Evolutionary conservation across 2,329 filamentous ascomycete species (phyloP), one percentile per base, ranked within the genome.

Genomic region (Niveomyces coronatus): DNA sequence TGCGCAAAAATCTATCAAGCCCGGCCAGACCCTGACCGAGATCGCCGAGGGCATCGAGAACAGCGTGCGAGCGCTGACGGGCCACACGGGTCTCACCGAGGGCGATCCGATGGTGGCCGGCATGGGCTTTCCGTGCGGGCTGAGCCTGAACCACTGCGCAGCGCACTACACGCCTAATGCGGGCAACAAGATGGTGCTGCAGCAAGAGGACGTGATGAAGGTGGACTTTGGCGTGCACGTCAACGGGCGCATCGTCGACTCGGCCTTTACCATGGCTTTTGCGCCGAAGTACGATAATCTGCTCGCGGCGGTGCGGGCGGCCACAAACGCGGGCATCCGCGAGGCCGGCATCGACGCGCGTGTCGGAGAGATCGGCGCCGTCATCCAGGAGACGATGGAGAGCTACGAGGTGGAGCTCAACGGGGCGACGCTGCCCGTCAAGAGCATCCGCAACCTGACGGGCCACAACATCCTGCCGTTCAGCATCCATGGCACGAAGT

Each of bases 291-390:
- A 85, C 57, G 81, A 88, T 57, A 80, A 80, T 52, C 67, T 89
- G 19, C 71, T 89, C 24, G 68, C 72, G 31, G 79, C 83, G 4
- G 83, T 87, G 42, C 77, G 76, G 59, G 82, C 76, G 41, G 82
- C 84, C 11, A 88, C 83, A 41, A 84, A 87, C 60, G 93, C 88
- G 48, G 89, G 89, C 53, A 74, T 95, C 24, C 50, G 53, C 37
- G 84, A 93, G 66, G 87, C 88, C 5, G 88, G 88, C 51, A 94
- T 95, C 52, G 88, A 95, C 55, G 87, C 86, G 32, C 79, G 88
- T 40, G 79, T 95, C 51, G 80, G 82, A 46, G 86, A 94, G 52
- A 84, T 94, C 46, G 85, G 87, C 43, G 82, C 75, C 9, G 71
- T 76, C 14, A 89, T 94, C 50, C 87, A 94, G 62, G 86, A 94